phyloP scores from a whole-genome alignment of 2,329 filamentous ascomycete species.

The Pseudogymnoascus sp. region DNA sequence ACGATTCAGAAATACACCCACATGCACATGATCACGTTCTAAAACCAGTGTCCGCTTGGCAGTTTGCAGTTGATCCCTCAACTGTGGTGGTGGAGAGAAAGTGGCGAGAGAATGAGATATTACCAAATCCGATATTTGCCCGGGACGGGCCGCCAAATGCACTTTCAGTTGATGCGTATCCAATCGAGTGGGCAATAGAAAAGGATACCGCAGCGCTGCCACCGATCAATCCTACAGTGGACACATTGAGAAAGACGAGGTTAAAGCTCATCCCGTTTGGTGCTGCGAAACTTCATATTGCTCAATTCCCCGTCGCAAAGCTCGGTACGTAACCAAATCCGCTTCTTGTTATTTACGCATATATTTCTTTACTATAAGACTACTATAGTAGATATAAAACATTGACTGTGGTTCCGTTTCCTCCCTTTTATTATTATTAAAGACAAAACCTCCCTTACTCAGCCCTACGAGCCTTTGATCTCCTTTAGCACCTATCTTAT shows the following conservation, averaged over 20 bases:
- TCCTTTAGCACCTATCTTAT: too few species aligned
- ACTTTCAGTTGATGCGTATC: conserved; percentile 31
- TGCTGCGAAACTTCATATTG: conserved; percentile 38
- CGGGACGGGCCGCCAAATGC: conserved; percentile 28
- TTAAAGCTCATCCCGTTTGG: conserved; percentile 38
- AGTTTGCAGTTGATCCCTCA: conserved; percentile 27
- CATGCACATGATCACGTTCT: conserved; percentile 30
- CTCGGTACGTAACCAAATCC: conserved; percentile 10
- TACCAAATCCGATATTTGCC: conserved; percentile 24
- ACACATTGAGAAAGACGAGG: conserved; percentile 28
- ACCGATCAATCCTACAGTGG: conserved; percentile 26
- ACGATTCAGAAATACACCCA: conserved; percentile 11
- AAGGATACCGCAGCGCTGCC: conserved; percentile 29
- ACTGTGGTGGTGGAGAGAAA: conserved; percentile 28
- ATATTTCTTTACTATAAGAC: not conserved
- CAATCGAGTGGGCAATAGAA: conserved; percentile 31
- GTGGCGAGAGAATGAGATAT: conserved; percentile 10
- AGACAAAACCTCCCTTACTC: too few species aligned
- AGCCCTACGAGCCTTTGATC: too few species aligned
- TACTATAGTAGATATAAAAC: too few species aligned
- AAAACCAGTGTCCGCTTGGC: conserved; percentile 25
- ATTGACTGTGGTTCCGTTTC: too few species aligned
- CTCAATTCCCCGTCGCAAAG: conserved; percentile 30
- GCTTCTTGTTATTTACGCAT: not conserved
- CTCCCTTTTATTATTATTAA: too few species aligned